These are phyloP conservation scores for Lichtheimia hyalospora DNA, from an alignment of 371 early-diverging fungal species.

Conservation along the genomic window DNA sequence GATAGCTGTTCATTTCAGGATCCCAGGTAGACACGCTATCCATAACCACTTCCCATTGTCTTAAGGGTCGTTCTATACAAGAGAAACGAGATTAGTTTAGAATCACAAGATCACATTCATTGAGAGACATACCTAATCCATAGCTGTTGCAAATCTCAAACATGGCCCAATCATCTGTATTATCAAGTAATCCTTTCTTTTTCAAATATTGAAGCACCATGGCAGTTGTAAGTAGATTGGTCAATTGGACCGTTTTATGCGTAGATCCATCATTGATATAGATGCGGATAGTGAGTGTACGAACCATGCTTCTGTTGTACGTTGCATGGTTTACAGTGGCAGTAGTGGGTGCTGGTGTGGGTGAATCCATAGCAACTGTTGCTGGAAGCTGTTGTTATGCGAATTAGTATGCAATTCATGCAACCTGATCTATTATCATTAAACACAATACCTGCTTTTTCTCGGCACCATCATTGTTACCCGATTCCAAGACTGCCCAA, in stretches of 20 bases:
- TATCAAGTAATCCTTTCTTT: slow-evolving; percentile 57
- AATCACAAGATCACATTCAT: not conserved
- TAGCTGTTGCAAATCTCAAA: slow-evolving; percentile 87
- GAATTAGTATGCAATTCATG: too few species aligned
- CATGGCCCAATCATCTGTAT: slow-evolving; percentile 77
- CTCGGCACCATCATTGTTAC: not conserved
- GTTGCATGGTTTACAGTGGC: slow-evolving; percentile 12
- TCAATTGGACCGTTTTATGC: slow-evolving; percentile 77
- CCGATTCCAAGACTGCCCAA: slow-evolving; percentile 20
- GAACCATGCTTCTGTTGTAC: not conserved
- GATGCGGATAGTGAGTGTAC: slow-evolving; percentile 70
- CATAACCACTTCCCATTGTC: slow-evolving; percentile 88
- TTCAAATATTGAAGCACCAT: slow-evolving; percentile 70
- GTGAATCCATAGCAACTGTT: slow-evolving; percentile 28
- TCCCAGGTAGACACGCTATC: slow-evolving; percentile 84
- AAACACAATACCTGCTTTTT: slow-evolving; percentile 5
- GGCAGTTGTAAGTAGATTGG: slow-evolving; percentile 70
- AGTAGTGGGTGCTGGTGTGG: not conserved
- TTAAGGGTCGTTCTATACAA: slow-evolving; percentile 77
- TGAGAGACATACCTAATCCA: slow-evolving; percentile 51
- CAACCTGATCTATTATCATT: not conserved
- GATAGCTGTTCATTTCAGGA: slow-evolving; percentile 64
- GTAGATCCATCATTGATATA: slow-evolving; percentile 77
- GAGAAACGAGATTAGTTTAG: not conserved
- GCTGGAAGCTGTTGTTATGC: not conserved